Evolutionary conservation across 2,329 filamentous ascomycete species (phyloP).

Genomic region (Hypoxylon sp.): DNA sequence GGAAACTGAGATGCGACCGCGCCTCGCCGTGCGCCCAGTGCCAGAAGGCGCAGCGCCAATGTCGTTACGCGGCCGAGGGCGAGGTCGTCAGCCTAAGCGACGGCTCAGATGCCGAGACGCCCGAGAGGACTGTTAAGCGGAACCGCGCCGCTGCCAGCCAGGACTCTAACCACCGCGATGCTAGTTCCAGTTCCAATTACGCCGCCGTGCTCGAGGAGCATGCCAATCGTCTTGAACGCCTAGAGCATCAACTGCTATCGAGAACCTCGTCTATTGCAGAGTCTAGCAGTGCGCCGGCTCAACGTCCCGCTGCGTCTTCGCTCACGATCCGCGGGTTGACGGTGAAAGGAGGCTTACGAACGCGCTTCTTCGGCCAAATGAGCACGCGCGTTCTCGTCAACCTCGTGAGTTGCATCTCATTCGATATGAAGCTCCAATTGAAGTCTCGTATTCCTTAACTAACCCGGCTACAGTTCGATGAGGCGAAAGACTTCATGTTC

Average conservation of each 20-base stretch:
- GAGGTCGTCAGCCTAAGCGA: slow-evolving; percentile 65
- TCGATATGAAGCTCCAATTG: neutral
- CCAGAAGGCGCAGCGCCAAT: slow-evolving; percentile 68
- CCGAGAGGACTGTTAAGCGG: slow-evolving; percentile 50
- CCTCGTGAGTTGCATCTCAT: slow-evolving; percentile 58
- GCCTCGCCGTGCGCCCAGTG: slow-evolving; percentile 71
- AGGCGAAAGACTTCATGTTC: slow-evolving; percentile 67
- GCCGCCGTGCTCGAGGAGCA: slow-evolving; percentile 63
- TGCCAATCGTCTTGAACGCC: slow-evolving; percentile 65
- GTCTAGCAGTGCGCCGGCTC: slow-evolving; percentile 43
- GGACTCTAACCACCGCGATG: slow-evolving; percentile 45
- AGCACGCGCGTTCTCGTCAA: slow-evolving; percentile 69
- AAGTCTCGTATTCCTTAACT: slow-evolving; percentile 7
- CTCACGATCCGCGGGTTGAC: slow-evolving; percentile 66
- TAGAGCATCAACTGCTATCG: slow-evolving; percentile 66
- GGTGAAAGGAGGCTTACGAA: slow-evolving; percentile 65
- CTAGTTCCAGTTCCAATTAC: slow-evolving; percentile 38
- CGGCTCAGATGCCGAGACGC: slow-evolving; percentile 59
- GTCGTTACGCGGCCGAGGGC: slow-evolving; percentile 67
- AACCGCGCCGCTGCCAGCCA: slow-evolving; percentile 36
- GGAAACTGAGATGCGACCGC: slow-evolving; percentile 72
- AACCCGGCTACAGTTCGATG: slow-evolving; percentile 62
- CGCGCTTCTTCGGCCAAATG: slow-evolving; percentile 68
- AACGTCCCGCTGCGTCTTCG: slow-evolving; percentile 56
- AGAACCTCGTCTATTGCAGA: slow-evolving; percentile 56